A percentile compares a stretch with the other conserved stretches of the same genome.
phyloP scores from a whole-genome alignment of 495 filamentous ascomycete species.

The Daldinia childiae region DNA sequence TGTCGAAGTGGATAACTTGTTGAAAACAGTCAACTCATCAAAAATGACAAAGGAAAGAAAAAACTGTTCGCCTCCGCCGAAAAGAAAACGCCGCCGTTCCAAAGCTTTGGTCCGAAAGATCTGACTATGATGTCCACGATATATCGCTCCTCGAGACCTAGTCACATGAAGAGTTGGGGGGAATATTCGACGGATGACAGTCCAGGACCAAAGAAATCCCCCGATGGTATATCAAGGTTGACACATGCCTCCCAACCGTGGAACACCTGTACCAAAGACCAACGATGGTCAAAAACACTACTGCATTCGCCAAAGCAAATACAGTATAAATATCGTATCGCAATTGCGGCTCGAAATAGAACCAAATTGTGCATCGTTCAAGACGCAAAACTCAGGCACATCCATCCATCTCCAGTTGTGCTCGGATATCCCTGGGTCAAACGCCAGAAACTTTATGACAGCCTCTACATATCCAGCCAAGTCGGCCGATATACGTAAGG shows the following conservation, averaged over 20 bases:
- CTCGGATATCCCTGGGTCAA: slow-evolving; percentile 16
- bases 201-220: slow-evolving; percentile 13
- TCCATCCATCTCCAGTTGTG: slow-evolving; percentile 27
- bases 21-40: neutral
- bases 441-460: slow-evolving; percentile 12
- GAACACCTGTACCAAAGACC: slow-evolving; percentile 14
- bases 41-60: slow-evolving; percentile 1
- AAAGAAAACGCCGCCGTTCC: slow-evolving; percentile 22
- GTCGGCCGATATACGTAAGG: slow-evolving; percentile 38
- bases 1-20: slow-evolving; percentile 14
- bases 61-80: slow-evolving; percentile 7
- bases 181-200: slow-evolving; percentile 8
- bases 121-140: slow-evolving; percentile 8
- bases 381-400: slow-evolving; percentile 27
- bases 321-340: slow-evolving; percentile 17
- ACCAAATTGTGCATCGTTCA: slow-evolving; percentile 28
- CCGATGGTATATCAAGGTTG: slow-evolving; percentile 10
- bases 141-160: slow-evolving; percentile 9
- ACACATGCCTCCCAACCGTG: neutral
- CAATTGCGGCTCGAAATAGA: slow-evolving; percentile 6
- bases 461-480: slow-evolving; percentile 43
- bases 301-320: slow-evolving; percentile 21
- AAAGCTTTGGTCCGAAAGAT: slow-evolving; percentile 18
- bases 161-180: neutral
- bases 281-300: slow-evolving; percentile 19